These are phyloP conservation scores for Saccharomyces hybrid DNA, from an alignment of 1,139 yeast genomes.

Conservation along the genomic window DNA sequence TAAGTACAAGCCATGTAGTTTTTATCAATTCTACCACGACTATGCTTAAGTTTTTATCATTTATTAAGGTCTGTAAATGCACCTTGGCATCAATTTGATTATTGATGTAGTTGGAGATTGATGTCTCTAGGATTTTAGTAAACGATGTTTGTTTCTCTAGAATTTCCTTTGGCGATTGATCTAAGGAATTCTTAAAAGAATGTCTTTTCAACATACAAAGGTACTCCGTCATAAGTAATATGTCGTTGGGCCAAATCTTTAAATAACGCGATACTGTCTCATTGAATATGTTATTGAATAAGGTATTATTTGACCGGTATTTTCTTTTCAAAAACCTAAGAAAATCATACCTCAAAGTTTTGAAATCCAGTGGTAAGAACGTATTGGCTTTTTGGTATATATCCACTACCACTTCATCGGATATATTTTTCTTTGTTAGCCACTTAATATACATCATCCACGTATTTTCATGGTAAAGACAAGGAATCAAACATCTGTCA, in stretches of 20 bases:
- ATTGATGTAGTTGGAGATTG: conserved; percentile 21
- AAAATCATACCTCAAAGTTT: conserved; percentile 13
- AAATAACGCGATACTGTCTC: conserved; percentile 11
- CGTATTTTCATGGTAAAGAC: conserved; percentile 41
- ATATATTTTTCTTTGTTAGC: conserved; percentile 19
- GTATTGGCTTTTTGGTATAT: conserved; percentile 17
- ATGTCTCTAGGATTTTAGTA: conserved; percentile 20
- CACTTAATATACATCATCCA: conserved; percentile 55
- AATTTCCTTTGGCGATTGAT: conserved; percentile 17
- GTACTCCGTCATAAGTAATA: conserved; percentile 14
- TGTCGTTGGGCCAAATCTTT: conserved; percentile 17
- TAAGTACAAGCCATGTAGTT: conserved; percentile 31
- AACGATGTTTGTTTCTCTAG: conserved; percentile 20
- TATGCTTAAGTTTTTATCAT: conserved; percentile 32
- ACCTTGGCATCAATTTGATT: conserved; percentile 12
- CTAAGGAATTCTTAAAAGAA: conserved; percentile 17
- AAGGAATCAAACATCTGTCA: conserved; percentile 55
- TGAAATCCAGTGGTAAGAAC: conserved; percentile 15
- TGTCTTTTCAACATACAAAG: conserved; percentile 18
- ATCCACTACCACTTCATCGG: conserved; percentile 7
- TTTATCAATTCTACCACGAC: conserved; percentile 36
- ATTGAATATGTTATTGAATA: conserved; percentile 10
- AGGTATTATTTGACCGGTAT: conserved; percentile 10
- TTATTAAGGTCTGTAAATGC: conserved; percentile 26
- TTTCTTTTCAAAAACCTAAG: conserved; percentile 14